Evolutionary conservation across 2,329 filamentous ascomycete genomes (phyloP), one percentile per base, ranked within the genome.

Genomic region (Paramyrothecium roridum): DNA sequence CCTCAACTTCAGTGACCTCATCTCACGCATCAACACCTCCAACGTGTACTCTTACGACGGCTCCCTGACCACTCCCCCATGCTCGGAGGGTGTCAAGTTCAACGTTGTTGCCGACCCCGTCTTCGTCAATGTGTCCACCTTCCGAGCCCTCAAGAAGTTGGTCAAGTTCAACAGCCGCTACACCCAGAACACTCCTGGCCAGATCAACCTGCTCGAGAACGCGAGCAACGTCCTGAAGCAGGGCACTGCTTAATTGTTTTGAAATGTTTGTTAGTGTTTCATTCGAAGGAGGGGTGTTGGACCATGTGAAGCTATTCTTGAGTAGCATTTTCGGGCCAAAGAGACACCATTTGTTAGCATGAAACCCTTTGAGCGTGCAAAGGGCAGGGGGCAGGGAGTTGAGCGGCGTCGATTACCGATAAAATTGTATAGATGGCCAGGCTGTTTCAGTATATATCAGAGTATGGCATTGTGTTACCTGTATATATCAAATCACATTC

Each of bases 31-130:
- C 10, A 30, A 21, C 48, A 30, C 4, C 10, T 50, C 48, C 10
- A 19, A 12, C 3, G 48, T 50, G 12, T 50, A 75, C 60, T 74
- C 75, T 53, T 86, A 86, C 72, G 66, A 69, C 16, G 83, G 83
- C 21, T 83, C 80, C 8, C 72, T 86, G 30, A 86, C 83, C 37
- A 85, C 82, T 0, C 83, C 83, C 19, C 83, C 83, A 3, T 85
- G 83, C 71, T 16, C 21, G 10, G 48, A 50, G n/a, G 48, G 48
- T 12, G 48, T 50, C 48, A 50, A 50, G 11, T 84, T 80, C 71
- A 72, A 81, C 53, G 66, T 83, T 43, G 76, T 76, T 57, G 68
- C 73, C 54, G 60, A 77, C 51, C 75, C 78, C n/a, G 63, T 83
- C n/a, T 65, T 67, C 48, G 65, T 83, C 54, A 70, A 73, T 57